These are phyloP conservation scores for Pachysandra terminalis DNA, from an alignment of 164 flowering plant genomes.

Conservation along the genomic window DNA sequence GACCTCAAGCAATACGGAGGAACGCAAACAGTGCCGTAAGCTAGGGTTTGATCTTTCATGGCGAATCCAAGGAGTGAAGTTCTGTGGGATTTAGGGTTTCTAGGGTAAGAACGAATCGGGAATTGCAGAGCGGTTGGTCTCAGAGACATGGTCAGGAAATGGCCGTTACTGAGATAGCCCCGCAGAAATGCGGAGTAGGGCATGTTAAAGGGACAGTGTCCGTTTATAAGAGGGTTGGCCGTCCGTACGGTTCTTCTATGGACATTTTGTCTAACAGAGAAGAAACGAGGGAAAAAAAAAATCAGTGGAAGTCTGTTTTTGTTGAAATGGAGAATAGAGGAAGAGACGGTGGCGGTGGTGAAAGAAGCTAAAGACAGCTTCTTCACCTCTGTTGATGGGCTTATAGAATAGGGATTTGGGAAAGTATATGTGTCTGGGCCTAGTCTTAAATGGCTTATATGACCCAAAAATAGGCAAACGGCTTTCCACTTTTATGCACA, in stretches of 20 bases:
- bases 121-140: conserved; percentile 10
- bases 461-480: too few species aligned
- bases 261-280: not conserved
- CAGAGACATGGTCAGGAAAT: conserved; percentile 14
- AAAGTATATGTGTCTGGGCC: too few species aligned
- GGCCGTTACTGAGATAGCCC: conserved; percentile 6
- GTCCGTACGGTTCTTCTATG: not conserved
- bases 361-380: too few species aligned
- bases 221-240: not conserved
- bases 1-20: conserved; percentile 63
- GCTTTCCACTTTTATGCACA: too few species aligned
- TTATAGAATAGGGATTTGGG: too few species aligned
- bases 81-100: conserved; percentile 28
- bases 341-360: too few species aligned
- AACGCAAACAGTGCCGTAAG: conserved; percentile 41
- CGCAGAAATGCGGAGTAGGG: conserved; percentile 14
- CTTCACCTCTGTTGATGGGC: too few species aligned
- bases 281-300: too few species aligned
- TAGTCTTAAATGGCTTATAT: too few species aligned
- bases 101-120: not conserved
- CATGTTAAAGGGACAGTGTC: conserved; percentile 2
- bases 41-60: conserved; percentile 53
- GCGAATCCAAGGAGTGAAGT: conserved; percentile 14
- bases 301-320: too few species aligned
- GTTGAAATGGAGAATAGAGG: too few species aligned